Base-by-base conservation (phyloP, 768 basidiomycete species). In the Collybia nuda region DNA sequence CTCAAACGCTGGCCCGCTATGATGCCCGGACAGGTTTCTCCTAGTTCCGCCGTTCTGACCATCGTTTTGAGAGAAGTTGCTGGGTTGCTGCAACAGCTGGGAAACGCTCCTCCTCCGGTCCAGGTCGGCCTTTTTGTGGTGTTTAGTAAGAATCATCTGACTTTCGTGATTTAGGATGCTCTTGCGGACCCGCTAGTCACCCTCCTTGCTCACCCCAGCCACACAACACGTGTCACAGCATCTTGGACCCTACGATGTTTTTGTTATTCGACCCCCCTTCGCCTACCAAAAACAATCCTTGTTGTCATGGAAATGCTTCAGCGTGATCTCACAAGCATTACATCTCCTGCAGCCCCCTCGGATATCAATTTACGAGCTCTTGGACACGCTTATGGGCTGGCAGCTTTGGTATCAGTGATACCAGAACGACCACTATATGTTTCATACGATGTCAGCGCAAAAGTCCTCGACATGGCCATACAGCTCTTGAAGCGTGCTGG, bases 1-100 rank as follows among this genome's bases (percentile, higher is more conserved):
- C 72, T 97, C 52, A 93, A 90, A 66, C 80, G 91, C 46, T 98
- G 93, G 93, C 93, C 94, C 1, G 88, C 92, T 0, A 81, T 96
- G 68, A 85, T 98, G 80, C 93, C 93, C 8, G 92, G 91, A 6
- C 86, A 91, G 56, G 71, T 72, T 17, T 80, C 86, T 0, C 90
- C 93, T 0, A 73, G 69, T 29, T 78, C 88, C 5, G 63, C 81
- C 1, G 81, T 90, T 1, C 73, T 98, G 5, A 79, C 84, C 1
- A 77, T 95, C 24, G 85, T 83, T 5, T 72, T 98, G 18, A 77
- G 85, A 47, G 95, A 98, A 66, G 85, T 93, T 18, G 86, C 92
- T 0, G 90, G 89, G 0, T 69, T 98, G 15, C 67, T 98, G 14
- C 87, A 88, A 51, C 91, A 93, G 57, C 79, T 98, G 22, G 96